Conservation (phyloP, 108 stramenopile genomes). For the Skeletonema tropicum region DNA sequence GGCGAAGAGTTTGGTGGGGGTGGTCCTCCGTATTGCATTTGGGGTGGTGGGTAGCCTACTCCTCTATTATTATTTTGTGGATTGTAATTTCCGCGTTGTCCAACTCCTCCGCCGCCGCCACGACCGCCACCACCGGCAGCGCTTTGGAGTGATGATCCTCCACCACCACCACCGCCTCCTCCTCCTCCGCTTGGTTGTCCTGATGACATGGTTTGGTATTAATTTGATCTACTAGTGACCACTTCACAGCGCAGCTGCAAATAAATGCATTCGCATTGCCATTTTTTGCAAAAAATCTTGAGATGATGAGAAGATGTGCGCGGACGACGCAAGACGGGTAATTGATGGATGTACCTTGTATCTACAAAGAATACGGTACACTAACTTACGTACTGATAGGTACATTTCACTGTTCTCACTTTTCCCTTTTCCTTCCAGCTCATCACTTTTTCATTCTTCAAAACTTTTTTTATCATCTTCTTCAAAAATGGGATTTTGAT, state of each 20-base stretch:
- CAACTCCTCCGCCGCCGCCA: slow-evolving; percentile 7
- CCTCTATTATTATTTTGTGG: too few species aligned
- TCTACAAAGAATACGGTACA: too few species aligned
- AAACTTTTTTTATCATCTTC: too few species aligned
- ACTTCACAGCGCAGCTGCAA: neutral
- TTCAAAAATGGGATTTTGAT: too few species aligned
- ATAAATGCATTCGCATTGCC: neutral
- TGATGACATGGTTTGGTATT: neutral
- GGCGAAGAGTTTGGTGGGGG: neutral
- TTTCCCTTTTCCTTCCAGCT: too few species aligned
- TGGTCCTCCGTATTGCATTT: slow-evolving; percentile 5
- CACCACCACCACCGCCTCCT: neutral
- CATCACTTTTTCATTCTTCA: too few species aligned
- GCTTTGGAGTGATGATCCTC: slow-evolving; percentile 21
- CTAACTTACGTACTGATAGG: too few species aligned
- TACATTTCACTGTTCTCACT: too few species aligned
- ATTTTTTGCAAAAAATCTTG: too few species aligned
- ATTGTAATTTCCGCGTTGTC: neutral
- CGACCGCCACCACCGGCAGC: slow-evolving; percentile 17
- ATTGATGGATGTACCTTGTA: too few species aligned
- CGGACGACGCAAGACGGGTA: too few species aligned
- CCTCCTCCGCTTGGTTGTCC: neutral
- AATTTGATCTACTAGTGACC: neutral
- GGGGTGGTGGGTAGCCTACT: neutral
- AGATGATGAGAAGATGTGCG: too few species aligned